A percentile compares a stretch with the other conserved stretches of the same genome.
These are phyloP conservation scores for Tetrahymena elliotti DNA, from an alignment of 73 alveolate species.

Conservation along the genomic window DNA sequence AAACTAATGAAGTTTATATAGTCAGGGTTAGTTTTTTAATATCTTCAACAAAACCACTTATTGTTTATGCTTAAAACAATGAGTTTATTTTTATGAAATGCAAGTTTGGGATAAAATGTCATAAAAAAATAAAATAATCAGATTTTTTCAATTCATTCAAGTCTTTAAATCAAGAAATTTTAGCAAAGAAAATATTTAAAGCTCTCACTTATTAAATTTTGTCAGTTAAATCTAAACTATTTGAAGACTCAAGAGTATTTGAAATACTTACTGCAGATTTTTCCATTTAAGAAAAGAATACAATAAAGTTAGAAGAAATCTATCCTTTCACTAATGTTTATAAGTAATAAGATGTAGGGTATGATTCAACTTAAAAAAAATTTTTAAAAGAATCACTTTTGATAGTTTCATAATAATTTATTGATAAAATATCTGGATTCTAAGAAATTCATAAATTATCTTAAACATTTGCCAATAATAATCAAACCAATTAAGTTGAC, in stretches of 20 bases:
- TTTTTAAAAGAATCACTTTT: not conserved
- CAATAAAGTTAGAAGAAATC: not conserved
- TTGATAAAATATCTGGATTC: not conserved
- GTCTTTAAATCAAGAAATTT: not conserved
- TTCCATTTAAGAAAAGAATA: not conserved
- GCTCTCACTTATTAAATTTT: not conserved
- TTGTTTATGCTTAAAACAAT: not conserved
- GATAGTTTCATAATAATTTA: not conserved
- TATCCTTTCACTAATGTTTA: not conserved
- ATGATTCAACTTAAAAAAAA: not conserved
- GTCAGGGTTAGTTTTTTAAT: not conserved
- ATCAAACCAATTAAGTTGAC: not conserved
- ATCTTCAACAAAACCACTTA: not conserved
- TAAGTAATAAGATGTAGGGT: not conserved
- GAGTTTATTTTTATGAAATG: not conserved
- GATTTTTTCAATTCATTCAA: not conserved
- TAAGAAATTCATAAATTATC: not conserved
- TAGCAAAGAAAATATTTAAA: not conserved
- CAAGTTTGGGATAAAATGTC: not conserved
- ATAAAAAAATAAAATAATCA: not conserved
- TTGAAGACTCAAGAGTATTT: not conserved
- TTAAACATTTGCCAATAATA: not conserved
- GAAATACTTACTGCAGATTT: not conserved
- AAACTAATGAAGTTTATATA: not conserved
- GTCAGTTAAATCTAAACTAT: not conserved